Base-by-base conservation (phyloP, 1,284 basidiomycete species). In the Cutaneotrichosporon cavernicola region DNA sequence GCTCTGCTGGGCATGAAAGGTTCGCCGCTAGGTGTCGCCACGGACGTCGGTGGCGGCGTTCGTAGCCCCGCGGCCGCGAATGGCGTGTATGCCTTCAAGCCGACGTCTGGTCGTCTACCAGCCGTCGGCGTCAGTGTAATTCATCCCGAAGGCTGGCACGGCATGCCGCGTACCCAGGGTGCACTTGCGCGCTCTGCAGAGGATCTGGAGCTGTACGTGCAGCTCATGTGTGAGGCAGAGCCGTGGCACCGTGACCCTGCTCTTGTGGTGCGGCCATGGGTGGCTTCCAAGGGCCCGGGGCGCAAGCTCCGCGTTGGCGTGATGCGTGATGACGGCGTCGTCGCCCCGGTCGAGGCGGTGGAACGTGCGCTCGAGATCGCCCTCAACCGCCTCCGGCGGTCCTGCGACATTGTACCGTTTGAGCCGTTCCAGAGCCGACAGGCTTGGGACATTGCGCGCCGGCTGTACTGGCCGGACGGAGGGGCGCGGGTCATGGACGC, bases 1-100 rank as follows among this genome's bases (percentile, higher is more conserved):
- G 81, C 81, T 0, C 67, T 82, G 10, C 62, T 83, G 10, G 78
- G 76, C 2, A 66, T 77, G 52, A 67, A 69, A 6, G 82, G 79
- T 2, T 64, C 61, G 0, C 59, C 64, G 5, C 56, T 68, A 5
- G 67, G 67, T 10, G 68, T 82, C 11, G 82, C 81, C 2, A 80
- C 79, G 16, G 81, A 83, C 64, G 76, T 82, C 16, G 81, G 81
- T 14, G 80, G 80, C 2, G 72, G 69, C 5, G 65, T 78, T 58
- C 72, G 78, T 16, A 13, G 30, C 36, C 76, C 74, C 13, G 72
- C 72, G 5, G 70, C 73, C n/a, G 62, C 73, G 18, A 71, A 70
- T 47, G 80, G 79, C n/a, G 56, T 81, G 13, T 81, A 70, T 57
- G 71, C 74, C 2, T 72, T 81, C 65, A 77, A 78, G 62, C 77